Conservation (phyloP, 345 rosid species). For the Eutrema heterophyllum region DNA sequence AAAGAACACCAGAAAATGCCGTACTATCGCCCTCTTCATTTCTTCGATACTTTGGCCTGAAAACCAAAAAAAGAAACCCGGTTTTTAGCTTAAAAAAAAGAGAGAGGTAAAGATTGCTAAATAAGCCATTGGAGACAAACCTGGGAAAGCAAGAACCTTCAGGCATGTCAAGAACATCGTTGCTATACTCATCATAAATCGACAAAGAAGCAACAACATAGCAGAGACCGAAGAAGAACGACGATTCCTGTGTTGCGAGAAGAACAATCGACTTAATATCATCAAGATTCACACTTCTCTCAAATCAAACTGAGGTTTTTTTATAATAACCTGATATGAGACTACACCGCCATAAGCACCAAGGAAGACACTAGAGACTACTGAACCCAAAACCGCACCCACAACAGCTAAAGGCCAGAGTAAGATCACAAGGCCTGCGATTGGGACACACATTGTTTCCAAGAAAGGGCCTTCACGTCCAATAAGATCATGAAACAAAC, state of each 20-base stretch:
- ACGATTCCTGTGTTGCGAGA: constrained; percentile 52
- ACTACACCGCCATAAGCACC: constrained; percentile 81
- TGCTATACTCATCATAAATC: constrained; percentile 94
- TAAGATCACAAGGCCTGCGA: constrained; percentile 89
- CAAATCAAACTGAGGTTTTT: background rate
- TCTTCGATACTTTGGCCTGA: constrained; percentile 53
- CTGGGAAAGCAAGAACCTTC: constrained; percentile 95
- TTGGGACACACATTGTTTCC: constrained; percentile 96
- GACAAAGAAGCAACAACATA: constrained; percentile 77
- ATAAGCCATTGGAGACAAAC: constrained; percentile 23
- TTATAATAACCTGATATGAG: constrained; percentile 46
- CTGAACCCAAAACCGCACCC: constrained; percentile 82
- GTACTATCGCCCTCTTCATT: constrained; percentile 21
- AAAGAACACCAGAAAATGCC: constrained; percentile 32
- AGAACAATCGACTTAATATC: background rate
- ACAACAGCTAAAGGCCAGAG: constrained; percentile 96
- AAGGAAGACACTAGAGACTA: constrained; percentile 70
- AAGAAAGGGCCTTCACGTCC: constrained; percentile 99
- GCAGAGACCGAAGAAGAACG: constrained; percentile 81
- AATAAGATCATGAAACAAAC: constrained; percentile 85
- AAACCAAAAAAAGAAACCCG: background rate
- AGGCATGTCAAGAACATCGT: constrained; percentile 82
- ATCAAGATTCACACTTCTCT: background rate
- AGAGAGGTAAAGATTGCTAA: background rate
- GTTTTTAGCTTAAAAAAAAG: background rate